Evolutionary conservation across 148 eudicot species (phyloP).

Genomic region (Polygonum aviculare): DNA sequence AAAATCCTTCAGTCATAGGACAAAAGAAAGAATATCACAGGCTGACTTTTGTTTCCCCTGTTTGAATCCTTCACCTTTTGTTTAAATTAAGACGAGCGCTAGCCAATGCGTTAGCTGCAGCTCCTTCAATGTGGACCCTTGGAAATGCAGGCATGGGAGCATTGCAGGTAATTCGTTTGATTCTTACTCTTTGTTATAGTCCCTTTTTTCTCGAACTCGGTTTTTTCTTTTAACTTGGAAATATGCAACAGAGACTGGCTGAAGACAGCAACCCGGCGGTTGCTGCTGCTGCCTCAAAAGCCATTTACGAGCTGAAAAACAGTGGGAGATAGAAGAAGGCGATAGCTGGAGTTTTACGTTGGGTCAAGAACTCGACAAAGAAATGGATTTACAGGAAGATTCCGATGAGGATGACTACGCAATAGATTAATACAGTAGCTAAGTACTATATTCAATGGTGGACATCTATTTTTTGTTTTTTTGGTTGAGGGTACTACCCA

Average conservation of each 20-base stretch:
- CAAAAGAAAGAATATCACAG: neutral
- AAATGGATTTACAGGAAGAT: slow-evolving; percentile 11
- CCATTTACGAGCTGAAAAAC: slow-evolving; percentile 71
- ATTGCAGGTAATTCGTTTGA: slow-evolving; percentile 49
- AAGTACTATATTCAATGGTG: slow-evolving; percentile 2
- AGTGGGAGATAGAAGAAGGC: slow-evolving; percentile 93
- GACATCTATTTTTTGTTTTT: no score
- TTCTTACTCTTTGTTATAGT: neutral
- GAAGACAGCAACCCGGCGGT: slow-evolving; percentile 87
- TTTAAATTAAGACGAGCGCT: slow-evolving; percentile 58
- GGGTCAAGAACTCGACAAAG: slow-evolving; percentile 19
- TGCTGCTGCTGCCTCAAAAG: slow-evolving; percentile 80
- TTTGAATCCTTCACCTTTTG: neutral
- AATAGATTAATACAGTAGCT: slow-evolving; percentile 5
- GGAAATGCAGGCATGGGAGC: slow-evolving; percentile 99
- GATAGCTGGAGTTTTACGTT: slow-evolving; percentile 86
- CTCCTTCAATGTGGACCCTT: slow-evolving; percentile 98
- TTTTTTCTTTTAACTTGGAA: neutral
- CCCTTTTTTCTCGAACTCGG: neutral
- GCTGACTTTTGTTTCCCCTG: neutral
- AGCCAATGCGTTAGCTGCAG: slow-evolving; percentile 88
- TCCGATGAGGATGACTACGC: slow-evolving; percentile 14
- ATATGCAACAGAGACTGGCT: slow-evolving; percentile 61
- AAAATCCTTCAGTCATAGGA: neutral
- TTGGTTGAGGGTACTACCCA: no score